Base-by-base conservation (phyloP, 371 early-diverging fungal species). In the Mortierella sp. region DNA sequence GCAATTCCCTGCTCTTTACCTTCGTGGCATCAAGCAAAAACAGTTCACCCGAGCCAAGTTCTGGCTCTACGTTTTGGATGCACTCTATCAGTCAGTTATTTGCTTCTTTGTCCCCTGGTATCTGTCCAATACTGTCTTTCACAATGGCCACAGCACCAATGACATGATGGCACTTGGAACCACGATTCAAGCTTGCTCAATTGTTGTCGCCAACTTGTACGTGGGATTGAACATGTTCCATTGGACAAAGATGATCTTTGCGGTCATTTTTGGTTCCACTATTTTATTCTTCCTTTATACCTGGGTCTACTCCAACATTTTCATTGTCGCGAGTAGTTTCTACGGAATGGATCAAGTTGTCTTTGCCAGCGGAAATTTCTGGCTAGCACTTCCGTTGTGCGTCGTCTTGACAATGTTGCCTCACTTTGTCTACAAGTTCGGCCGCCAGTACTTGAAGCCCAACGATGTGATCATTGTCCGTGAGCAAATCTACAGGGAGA, bases 1-100 rank as follows among this genome's bases (percentile, higher is more conserved):
- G 58, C 83, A 87, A n/a, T 92, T 95, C 59, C 97, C 98, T 1
- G 93, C 95, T 76, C 87, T 97, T 21, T 97, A 97, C 78, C 90
- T 89, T 41, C 90, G 93, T 74, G 97, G 98, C 19, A 92, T 97
- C 67, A 89, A 90, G 58, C 93, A 96, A 72, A 89, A 89, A 61
- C 88, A 94, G 59, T 98, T 94, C 85, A 95, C 91, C 48, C 85
- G 88, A 41, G 88, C 90, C 86, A 91, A 94, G 64, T 97, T 97
- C 80, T 96, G 93, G 90, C 68, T 94, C 45, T 95, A 93, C 58
- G 88, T 96, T 10, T 58, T 93, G 32, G 97, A 97, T 74, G 95
- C 93, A 0, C 83, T 97, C 41, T 98, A 92, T 83, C 98, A 98
- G 84, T 96, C 97, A 2, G 68, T 93, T 4, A 90, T 97, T 15